These are phyloP conservation scores for Diaporthe sp. DNA, from an alignment of 2,329 filamentous ascomycete species.

Conservation along the genomic window DNA sequence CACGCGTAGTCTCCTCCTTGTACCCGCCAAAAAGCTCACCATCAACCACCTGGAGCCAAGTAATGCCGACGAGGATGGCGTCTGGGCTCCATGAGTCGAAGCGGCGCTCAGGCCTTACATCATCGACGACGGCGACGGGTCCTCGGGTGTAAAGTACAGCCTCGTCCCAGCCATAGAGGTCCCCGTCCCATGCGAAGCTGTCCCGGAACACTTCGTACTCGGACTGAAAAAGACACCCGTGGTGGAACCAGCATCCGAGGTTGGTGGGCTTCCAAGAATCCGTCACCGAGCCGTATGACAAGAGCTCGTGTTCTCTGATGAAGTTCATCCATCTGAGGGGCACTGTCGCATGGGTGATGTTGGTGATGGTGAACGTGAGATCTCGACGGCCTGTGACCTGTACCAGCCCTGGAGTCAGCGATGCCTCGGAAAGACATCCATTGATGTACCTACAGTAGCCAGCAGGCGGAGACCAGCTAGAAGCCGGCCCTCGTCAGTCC, in stretches of 20 bases:
- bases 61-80: background rate
- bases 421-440: background rate
- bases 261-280: conserved; percentile 40
- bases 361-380: background rate
- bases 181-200: conserved; percentile 37
- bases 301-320: conserved; percentile 6
- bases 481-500: conserved; percentile 29
- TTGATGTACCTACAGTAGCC: background rate
- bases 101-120: background rate
- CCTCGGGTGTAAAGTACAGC: conserved; percentile 32
- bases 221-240: conserved; percentile 12
- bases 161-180: conserved; percentile 40
- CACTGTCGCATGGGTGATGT: conserved; percentile 35
- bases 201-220: conserved; percentile 9
- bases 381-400: conserved; percentile 3
- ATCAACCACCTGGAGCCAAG: conserved; percentile 16
- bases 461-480: conserved; percentile 35
- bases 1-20: background rate
- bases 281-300: conserved; percentile 28
- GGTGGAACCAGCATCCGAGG: conserved; percentile 39
- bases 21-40: background rate
- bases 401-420: background rate
- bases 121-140: conserved; percentile 9
- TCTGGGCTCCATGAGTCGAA: conserved; percentile 1
- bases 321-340: conserved; percentile 1